phyloP scores from a whole-genome alignment of 805 yeast genomes.

The Yarrowia keelungensis region DNA sequence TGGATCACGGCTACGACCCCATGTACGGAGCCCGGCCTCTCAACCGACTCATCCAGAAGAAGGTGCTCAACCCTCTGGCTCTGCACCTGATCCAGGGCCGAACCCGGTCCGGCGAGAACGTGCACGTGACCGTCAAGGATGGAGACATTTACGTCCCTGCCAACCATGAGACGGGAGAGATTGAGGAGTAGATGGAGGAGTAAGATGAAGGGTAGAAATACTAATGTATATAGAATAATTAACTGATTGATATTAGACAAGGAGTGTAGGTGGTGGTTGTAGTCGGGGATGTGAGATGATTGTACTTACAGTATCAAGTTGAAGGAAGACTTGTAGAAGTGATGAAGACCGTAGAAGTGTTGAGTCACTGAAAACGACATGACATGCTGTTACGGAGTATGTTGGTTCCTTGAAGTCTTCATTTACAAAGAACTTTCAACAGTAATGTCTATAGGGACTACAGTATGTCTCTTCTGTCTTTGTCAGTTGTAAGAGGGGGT shows the following conservation, averaged over 20 bases:
- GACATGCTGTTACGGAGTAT: too few species aligned
- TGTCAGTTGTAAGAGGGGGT: too few species aligned
- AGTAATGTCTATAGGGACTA: too few species aligned
- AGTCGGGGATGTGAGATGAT: too few species aligned
- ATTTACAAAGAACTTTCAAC: too few species aligned
- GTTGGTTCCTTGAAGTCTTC: too few species aligned
- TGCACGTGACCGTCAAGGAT: constrained; percentile 57
- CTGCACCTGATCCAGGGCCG: constrained; percentile 79
- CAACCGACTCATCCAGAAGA: constrained; percentile 85
- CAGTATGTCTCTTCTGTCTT: too few species aligned
- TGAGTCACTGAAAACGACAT: too few species aligned
- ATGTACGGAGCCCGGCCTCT: constrained; percentile 95
- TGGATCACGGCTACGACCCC: constrained; percentile 88
- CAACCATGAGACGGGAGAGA: constrained; percentile 49
- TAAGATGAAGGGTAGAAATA: neutral
- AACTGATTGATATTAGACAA: neutral
- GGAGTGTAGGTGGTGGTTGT: too few species aligned
- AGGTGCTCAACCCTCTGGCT: constrained; percentile 88
- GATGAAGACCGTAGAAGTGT: too few species aligned
- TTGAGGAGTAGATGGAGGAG: neutral
- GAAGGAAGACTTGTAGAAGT: too few species aligned
- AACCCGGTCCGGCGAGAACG: constrained; percentile 64
- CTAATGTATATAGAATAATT: constrained; percentile 22
- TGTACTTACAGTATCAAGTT: too few species aligned
- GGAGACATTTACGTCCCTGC: constrained; percentile 57